Conservation (phyloP, 2,329 filamentous ascomycete genomes). For the Clarireedia homoeocarpa region DNA sequence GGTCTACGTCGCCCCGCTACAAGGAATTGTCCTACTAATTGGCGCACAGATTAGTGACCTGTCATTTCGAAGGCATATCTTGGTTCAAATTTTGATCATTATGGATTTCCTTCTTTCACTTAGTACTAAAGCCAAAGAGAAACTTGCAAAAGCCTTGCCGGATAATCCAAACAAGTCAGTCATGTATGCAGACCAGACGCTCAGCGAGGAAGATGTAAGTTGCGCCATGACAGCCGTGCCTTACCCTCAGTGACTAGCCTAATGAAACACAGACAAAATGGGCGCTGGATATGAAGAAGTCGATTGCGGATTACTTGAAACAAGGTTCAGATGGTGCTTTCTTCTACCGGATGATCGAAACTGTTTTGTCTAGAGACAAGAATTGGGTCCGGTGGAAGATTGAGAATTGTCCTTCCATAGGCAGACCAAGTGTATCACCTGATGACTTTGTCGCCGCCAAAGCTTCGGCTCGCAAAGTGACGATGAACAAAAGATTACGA, state of each 20-base stretch:
- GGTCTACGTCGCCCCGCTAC: conserved; percentile 17
- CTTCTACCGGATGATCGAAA: conserved; percentile 95
- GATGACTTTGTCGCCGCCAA: conserved; percentile 64
- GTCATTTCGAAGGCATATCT: conserved; percentile 86
- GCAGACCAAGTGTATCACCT: conserved; percentile 62
- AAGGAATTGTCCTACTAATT: conserved; percentile 18
- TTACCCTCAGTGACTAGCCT: not conserved
- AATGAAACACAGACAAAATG: conserved; percentile 58
- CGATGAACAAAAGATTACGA: conserved; percentile 63
- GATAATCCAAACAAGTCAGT: conserved; percentile 68
- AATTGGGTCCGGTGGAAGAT: conserved; percentile 99
- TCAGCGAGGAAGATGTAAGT: conserved; percentile 77
- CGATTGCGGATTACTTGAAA: conserved; percentile 77
- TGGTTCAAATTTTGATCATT: conserved; percentile 90
- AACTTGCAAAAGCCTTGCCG: conserved; percentile 55
- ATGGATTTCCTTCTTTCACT: conserved; percentile 93
- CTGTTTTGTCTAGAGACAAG: conserved; percentile 89
- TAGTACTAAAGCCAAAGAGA: conserved; percentile 73
- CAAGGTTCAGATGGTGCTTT: conserved; percentile 78
- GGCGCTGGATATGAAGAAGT: conserved; percentile 68
- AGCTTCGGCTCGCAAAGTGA: conserved; percentile 54
- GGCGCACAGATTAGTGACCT: conserved; percentile 70
- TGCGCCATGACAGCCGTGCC: conserved; percentile 27
- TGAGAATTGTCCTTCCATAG: conserved; percentile 83
- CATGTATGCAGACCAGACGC: conserved; percentile 65